Evolutionary conservation across 352 stramenopile species (phyloP).

Genomic region (Blastocystis sp.): DNA sequence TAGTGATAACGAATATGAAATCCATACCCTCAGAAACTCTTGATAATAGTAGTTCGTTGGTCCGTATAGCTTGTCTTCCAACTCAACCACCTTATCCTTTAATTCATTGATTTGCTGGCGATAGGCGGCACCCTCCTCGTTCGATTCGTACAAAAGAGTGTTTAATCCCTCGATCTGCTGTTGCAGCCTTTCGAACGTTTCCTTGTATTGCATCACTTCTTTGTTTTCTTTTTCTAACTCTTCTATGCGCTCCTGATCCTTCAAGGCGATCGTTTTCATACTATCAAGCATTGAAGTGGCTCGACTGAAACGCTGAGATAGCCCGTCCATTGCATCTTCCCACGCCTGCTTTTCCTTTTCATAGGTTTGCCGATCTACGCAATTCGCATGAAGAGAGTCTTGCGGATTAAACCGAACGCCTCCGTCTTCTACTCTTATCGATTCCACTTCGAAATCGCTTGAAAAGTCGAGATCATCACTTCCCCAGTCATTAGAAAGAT

Average conservation of each 20-base stretch:
- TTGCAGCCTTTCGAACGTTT: background rate
- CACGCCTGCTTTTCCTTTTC: conserved; percentile 47
- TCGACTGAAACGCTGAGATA: conserved; percentile 12
- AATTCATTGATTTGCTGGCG: background rate
- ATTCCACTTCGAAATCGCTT: conserved; percentile 36
- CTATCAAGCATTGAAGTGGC: background rate
- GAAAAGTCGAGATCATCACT: conserved; percentile 25
- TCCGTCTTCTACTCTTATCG: background rate
- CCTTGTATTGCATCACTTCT: background rate
- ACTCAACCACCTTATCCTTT: background rate
- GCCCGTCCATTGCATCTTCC: conserved; percentile 13
- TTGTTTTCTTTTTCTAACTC: background rate
- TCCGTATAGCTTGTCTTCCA: conserved; percentile 44
- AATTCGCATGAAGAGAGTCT: conserved; percentile 20
- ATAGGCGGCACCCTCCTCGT: background rate
- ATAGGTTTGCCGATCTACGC: conserved; percentile 9
- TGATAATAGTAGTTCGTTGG: conserved; percentile 56
- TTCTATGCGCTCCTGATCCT: background rate
- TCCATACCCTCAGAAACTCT: conserved; percentile 7
- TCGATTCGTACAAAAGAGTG: conserved; percentile 12
- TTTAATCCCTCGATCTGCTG: conserved; percentile 46
- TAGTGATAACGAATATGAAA: background rate
- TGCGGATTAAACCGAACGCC: background rate
- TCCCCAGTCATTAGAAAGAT: background rate
- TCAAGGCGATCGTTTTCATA: conserved; percentile 16